Percentiles rank a stretch among this genome's conserved stretches.
These are phyloP conservation scores for Plantago elongata DNA, from an alignment of 257 asterid genomes.

Conservation along the genomic window DNA sequence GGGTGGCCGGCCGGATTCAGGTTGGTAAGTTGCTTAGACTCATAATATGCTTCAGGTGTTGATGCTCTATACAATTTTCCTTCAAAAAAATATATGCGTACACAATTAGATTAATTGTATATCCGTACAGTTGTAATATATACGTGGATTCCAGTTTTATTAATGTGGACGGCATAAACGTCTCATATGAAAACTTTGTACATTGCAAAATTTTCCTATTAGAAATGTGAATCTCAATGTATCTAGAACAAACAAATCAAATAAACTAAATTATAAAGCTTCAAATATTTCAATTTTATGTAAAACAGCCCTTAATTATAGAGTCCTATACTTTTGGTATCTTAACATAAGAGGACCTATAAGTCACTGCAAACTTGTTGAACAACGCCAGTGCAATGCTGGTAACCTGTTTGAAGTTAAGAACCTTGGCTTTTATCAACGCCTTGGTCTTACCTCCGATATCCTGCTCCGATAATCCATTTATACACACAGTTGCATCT, in stretches of 20 bases:
- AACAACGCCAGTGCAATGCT: constrained; percentile 70
- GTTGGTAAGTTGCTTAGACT: too few species aligned
- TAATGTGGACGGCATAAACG: too few species aligned
- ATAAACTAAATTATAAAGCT: neutral
- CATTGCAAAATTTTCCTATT: too few species aligned
- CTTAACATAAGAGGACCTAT: constrained; percentile 19
- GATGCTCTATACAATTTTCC: too few species aligned
- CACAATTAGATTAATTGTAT: too few species aligned
- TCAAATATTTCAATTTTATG: neutral
- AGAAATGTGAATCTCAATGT: neutral
- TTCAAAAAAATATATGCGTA: too few species aligned
- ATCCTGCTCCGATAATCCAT: constrained; percentile 53
- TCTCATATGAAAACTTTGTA: too few species aligned
- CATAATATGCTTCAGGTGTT: too few species aligned
- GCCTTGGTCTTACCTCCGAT: constrained; percentile 49
- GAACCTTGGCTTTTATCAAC: constrained; percentile 46
- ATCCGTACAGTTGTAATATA: too few species aligned
- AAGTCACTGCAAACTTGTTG: constrained; percentile 54
- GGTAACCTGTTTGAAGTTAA: constrained; percentile 54
- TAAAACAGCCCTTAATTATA: constrained; percentile 4
- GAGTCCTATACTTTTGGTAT: constrained; percentile 17
- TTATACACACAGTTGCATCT: constrained; percentile 53
- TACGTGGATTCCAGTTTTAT: too few species aligned
- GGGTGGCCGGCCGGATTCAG: too few species aligned
- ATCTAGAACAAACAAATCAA: neutral